Evolutionary conservation across 2,329 filamentous ascomycete species (phyloP), one percentile per base, ranked within the genome.

Genomic region (Colletotrichum tropicicola): DNA sequence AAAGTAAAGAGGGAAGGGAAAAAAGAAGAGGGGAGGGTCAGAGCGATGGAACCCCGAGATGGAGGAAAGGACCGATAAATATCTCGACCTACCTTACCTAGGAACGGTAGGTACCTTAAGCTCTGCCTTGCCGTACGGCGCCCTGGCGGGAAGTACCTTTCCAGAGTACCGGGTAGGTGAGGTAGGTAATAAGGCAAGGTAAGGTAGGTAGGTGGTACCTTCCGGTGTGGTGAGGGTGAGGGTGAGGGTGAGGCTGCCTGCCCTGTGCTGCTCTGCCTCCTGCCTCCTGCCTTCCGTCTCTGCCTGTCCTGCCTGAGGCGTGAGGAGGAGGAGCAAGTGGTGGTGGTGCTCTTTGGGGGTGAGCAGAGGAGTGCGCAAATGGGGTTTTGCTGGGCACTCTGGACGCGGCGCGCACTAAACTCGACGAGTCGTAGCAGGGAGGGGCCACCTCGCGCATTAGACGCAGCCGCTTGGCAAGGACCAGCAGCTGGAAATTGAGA

Each of bases 31-130:
- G 59, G 52, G 63, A 66, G 41, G 63, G 53, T 37, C 27, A 55
- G 49, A 32, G 57, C 43, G 57, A 65, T 65, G 61, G 61, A 65
- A 49, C 49, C 35, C 61, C 32, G 19, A 55, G 44, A 44, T 61
- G 57, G 61, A 55, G 61, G 61, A 65, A 57, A 65, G 61, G 61
- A 61, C 61, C 61, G 57, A 65, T 65, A 65, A 32, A 63, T 65
- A 65, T 54, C 48, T 65, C 30, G 17, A 23, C 12, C 32, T 35
- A 35, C n/a, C n/a, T n/a, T n/a, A 35, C n/a, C 12, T 35, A 15
- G 32, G 13, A 15, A 13, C 13, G 32, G 32, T 35, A 35, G 32
- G 37, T 12, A 15, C 10, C 35, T 39, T 6, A n/a, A 6, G 17
- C 15, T 17, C 37, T 19, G n/a, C 9, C 15, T 41, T 13, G 15